Evolutionary conservation across 495 filamentous ascomycete species (phyloP).

Genomic region (Gamarada debralockiae): DNA sequence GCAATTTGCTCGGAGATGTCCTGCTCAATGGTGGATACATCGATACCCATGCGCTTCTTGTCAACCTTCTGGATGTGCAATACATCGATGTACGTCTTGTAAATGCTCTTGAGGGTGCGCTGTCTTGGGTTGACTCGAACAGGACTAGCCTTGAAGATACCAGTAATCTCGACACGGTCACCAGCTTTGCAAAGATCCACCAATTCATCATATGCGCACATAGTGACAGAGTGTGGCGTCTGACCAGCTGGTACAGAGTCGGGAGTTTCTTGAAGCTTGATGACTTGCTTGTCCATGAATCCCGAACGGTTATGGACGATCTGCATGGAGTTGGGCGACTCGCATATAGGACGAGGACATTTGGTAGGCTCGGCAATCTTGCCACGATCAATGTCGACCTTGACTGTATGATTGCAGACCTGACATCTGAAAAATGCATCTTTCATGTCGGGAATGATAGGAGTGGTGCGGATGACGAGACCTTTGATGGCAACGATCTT

Average conservation of each 20-base stretch:
- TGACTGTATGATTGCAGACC: constrained; percentile 84
- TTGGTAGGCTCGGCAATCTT: constrained; percentile 92
- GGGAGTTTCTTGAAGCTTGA: constrained; percentile 97
- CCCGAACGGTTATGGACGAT: constrained; percentile 94
- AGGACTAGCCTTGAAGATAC: constrained; percentile 91
- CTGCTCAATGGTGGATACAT: constrained; percentile 85
- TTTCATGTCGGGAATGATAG: constrained; percentile 98
- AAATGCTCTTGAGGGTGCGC: constrained; percentile 85
- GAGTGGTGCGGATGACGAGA: constrained; percentile 91
- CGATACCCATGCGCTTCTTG: constrained; percentile 86
- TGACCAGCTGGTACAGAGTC: constrained; percentile 93
- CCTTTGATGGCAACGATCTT: constrained; percentile 95
- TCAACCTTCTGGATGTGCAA: constrained; percentile 96
- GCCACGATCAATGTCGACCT: constrained; percentile 88
- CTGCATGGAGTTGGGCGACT: constrained; percentile 91
- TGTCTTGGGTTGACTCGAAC: constrained; percentile 95
- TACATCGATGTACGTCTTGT: constrained; percentile 97
- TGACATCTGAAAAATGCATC: constrained; percentile 90
- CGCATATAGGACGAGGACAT: constrained; percentile 83
- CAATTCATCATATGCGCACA: constrained; percentile 94
- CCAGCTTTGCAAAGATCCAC: constrained; percentile 98
- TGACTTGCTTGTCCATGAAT: constrained; percentile 97
- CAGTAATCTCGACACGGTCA: constrained; percentile 93
- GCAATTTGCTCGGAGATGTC: constrained; percentile 72
- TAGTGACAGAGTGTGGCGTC: constrained; percentile 95